phyloP scores from a whole-genome alignment of 2,329 filamentous ascomycete species.

The Fusarium sp. region DNA sequence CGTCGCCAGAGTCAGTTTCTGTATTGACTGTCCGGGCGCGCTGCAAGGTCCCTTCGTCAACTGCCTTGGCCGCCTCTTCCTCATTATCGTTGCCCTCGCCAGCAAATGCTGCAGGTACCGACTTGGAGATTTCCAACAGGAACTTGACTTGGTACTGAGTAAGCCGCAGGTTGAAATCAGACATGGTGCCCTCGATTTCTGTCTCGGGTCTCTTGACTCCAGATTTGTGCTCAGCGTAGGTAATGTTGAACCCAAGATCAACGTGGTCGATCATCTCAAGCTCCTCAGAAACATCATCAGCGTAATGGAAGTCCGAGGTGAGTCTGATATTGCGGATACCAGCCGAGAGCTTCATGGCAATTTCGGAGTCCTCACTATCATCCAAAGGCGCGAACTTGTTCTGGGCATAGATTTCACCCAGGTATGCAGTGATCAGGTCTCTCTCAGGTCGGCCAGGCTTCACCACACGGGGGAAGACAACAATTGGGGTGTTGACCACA shows the following conservation, averaged over 20 bases:
- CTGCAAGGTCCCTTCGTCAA: constrained; percentile 69
- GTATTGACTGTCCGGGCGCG: constrained; percentile 58
- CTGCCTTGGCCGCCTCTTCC: constrained; percentile 79
- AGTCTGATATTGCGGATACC: constrained; percentile 93
- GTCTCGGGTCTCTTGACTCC: constrained; percentile 87
- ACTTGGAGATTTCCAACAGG: constrained; percentile 85
- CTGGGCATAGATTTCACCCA: constrained; percentile 97
- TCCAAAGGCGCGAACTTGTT: constrained; percentile 91
- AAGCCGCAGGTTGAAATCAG: constrained; percentile 88
- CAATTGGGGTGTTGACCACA: constrained; percentile 92
- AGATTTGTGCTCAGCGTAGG: constrained; percentile 86
- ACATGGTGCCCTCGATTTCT: constrained; percentile 92
- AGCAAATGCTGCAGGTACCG: constrained; percentile 88
- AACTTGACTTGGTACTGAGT: constrained; percentile 94
- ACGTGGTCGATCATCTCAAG: constrained; percentile 98
- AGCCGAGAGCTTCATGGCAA: constrained; percentile 89
- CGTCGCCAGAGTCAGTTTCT: constrained; percentile 50
- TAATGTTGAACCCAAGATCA: constrained; percentile 92
- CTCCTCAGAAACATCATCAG: constrained; percentile 79
- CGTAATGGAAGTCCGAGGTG: constrained; percentile 89
- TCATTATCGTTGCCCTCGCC: constrained; percentile 75
- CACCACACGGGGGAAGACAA: constrained; percentile 89
- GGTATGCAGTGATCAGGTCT: constrained; percentile 89
- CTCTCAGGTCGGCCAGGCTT: constrained; percentile 76
- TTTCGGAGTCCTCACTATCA: constrained; percentile 77